Conservation (phyloP, 140 eudicot genomes). For the Oenanthe javanica region DNA sequence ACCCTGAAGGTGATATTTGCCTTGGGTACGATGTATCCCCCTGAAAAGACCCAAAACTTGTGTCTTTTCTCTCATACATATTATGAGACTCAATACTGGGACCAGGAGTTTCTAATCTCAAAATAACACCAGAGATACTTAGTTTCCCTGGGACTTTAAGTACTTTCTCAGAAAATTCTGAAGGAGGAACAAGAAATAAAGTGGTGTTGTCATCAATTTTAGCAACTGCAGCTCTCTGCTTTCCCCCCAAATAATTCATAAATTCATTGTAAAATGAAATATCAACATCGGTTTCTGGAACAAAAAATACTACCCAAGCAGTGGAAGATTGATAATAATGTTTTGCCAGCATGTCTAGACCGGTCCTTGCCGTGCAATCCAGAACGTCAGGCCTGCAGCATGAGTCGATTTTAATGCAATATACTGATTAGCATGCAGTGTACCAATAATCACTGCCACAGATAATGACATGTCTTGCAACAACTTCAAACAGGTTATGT, state of each 20-base stretch:
- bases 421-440: background rate
- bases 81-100: conserved; percentile 44
- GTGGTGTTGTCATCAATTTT: conserved; percentile 75
- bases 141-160: conserved; percentile 82
- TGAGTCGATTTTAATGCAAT: conserved; percentile 17
- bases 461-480: background rate
- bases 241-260: conserved; percentile 74
- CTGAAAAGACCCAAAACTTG: conserved; percentile 26
- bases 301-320: conserved; percentile 84
- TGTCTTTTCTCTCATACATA: conserved; percentile 33
- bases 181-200: conserved; percentile 91
- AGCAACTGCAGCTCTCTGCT: conserved; percentile 87
- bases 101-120: conserved; percentile 51
- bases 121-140: conserved; percentile 81
- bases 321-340: conserved; percentile 72
- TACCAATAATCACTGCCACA: background rate
- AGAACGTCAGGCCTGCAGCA: conserved; percentile 71
- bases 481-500: background rate
- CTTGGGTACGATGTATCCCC: conserved; percentile 32
- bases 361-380: conserved; percentile 92
- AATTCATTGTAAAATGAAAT: conserved; percentile 79
- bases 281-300: conserved; percentile 78
- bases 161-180: conserved; percentile 87
- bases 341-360: conserved; percentile 78
- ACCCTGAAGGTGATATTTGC: conserved; percentile 49